Evolutionary conservation across 148 eudicot genomes (phyloP).

Genomic region (Persicaria tinctoria): DNA sequence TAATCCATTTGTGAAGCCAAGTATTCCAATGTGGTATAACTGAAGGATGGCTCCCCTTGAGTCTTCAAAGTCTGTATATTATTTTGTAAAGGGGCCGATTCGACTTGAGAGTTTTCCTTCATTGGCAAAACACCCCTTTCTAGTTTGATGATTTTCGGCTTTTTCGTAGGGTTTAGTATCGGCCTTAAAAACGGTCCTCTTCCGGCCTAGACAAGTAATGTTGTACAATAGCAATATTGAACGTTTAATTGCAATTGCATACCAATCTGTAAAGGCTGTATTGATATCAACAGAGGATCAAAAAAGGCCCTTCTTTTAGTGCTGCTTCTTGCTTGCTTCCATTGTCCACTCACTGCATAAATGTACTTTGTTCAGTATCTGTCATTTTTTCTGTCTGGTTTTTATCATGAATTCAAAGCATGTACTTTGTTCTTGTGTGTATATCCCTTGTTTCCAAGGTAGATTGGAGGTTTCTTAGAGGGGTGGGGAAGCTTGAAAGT

Average conservation of each 20-base stretch:
- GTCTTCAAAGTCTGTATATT: slow-evolving; percentile 8
- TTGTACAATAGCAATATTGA: background rate
- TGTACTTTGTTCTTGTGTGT: background rate
- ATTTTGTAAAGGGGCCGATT: slow-evolving; percentile 9
- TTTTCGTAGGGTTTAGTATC: background rate
- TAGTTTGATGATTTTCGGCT: slow-evolving; percentile 6
- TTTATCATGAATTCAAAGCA: background rate
- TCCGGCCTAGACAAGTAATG: slow-evolving; percentile 10
- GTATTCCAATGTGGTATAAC: slow-evolving; percentile 38
- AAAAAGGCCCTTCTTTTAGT: background rate
- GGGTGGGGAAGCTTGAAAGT: background rate
- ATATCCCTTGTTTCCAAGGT: too few species aligned
- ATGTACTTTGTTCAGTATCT: background rate
- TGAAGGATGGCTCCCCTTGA: background rate
- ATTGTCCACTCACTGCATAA: background rate
- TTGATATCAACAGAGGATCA: slow-evolving; percentile 9
- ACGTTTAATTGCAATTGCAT: background rate
- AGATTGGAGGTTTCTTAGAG: background rate
- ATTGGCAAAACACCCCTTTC: slow-evolving; percentile 5
- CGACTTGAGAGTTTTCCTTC: background rate
- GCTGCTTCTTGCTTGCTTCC: background rate
- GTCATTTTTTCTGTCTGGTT: background rate
- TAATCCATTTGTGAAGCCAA: slow-evolving; percentile 28
- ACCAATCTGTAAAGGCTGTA: slow-evolving; percentile 7
- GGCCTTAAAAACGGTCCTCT: background rate